phyloP scores from a whole-genome alignment of 495 filamentous ascomycete genomes.

The Penicillium steckii region DNA sequence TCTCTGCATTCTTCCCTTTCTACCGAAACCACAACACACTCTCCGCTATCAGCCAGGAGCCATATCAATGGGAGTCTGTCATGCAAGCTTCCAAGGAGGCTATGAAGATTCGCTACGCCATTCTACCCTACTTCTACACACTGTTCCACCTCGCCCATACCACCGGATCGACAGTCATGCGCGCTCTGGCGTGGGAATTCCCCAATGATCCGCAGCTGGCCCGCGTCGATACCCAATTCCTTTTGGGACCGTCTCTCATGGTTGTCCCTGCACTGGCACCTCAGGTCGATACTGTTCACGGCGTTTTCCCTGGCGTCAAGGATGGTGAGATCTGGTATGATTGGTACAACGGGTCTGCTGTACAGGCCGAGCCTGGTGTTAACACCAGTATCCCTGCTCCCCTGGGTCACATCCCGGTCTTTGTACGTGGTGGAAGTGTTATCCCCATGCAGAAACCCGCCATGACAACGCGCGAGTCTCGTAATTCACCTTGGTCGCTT shows the following conservation, averaged over 20 bases:
- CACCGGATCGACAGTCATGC: slow-evolving; percentile 73
- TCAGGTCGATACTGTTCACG: slow-evolving; percentile 63
- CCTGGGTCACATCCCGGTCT: slow-evolving; percentile 77
- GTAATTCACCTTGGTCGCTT: slow-evolving; percentile 68
- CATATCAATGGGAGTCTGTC: slow-evolving; percentile 72
- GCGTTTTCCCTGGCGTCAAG: slow-evolving; percentile 72
- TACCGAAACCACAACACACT: slow-evolving; percentile 81
- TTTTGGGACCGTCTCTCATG: slow-evolving; percentile 70
- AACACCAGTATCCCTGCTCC: slow-evolving; percentile 75
- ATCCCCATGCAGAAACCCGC: slow-evolving; percentile 70
- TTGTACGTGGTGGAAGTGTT: slow-evolving; percentile 66
- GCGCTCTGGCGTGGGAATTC: slow-evolving; percentile 82
- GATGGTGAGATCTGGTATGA: slow-evolving; percentile 74
- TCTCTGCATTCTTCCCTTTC: slow-evolving; percentile 84
- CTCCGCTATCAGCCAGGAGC: slow-evolving; percentile 65
- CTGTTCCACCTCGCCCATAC: slow-evolving; percentile 68
- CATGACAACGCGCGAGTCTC: slow-evolving; percentile 63
- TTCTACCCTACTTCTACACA: slow-evolving; percentile 84
- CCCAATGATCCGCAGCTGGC: slow-evolving; percentile 72
- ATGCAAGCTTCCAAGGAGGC: slow-evolving; percentile 62
- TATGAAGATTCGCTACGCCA: slow-evolving; percentile 70
- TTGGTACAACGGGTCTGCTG: slow-evolving; percentile 65
- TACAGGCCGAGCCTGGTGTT: slow-evolving; percentile 54
- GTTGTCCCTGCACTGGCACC: slow-evolving; percentile 71
- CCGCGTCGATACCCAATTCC: slow-evolving; percentile 68